Percentiles rank a stretch among this genome's conserved stretches.
These are phyloP conservation scores for Aspergillus ostianus DNA, from an alignment of 495 filamentous ascomycete species.

Conservation along the genomic window DNA sequence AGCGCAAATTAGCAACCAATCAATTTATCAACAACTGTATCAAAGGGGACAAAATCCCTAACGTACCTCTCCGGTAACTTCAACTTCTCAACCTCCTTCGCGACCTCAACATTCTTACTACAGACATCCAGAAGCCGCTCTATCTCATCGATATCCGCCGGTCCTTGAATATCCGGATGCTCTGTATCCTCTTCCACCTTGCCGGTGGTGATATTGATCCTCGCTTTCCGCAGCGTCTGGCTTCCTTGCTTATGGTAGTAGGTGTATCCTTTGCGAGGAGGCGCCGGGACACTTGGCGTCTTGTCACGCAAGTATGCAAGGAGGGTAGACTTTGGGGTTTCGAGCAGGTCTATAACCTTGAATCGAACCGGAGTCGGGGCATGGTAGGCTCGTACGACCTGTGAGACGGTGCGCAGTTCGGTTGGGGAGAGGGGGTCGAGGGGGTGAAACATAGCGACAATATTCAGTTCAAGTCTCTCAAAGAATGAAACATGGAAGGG, in stretches of 20 bases:
- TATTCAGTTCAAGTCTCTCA: no score
- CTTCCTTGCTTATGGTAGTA: not conserved
- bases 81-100: conserved; percentile 12
- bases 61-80: no score
- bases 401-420: not conserved
- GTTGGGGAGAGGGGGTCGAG: not conserved
- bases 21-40: no score
- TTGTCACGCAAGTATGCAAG: not conserved
- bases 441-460: not conserved
- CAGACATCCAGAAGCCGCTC: not conserved
- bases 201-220: not conserved
- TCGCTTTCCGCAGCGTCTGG: not conserved
- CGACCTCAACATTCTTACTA: conserved; percentile 5
- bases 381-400: not conserved
- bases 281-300: not conserved
- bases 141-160: conserved; percentile 4
- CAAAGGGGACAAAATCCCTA: conserved; percentile 5
- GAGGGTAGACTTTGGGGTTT: not conserved
- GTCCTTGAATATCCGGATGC: conserved; percentile 7
- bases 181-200: conserved; percentile 3
- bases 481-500: no score
- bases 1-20: no score
- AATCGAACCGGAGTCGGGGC: conserved; percentile 4
- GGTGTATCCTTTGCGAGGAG: not conserved
- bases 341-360: conserved; percentile 8